Evolutionary conservation across 1,284 basidiomycete species (phyloP).

Genomic region (Peniophora sp.): DNA sequence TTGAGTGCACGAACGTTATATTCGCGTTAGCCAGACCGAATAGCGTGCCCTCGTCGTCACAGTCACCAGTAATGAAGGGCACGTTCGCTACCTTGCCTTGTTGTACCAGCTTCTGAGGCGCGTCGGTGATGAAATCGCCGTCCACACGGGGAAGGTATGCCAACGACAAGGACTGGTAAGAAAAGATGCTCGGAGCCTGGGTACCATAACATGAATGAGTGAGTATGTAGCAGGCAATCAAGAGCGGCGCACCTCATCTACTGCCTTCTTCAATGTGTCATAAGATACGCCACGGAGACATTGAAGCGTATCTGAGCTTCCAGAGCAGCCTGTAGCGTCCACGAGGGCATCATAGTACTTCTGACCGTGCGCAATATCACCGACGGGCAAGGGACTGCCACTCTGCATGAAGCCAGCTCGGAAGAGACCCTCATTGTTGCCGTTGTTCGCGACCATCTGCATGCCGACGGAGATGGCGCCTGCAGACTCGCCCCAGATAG

Average conservation of each 20-base stretch:
- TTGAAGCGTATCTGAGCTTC: constrained; percentile 25
- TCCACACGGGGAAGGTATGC: constrained; percentile 32
- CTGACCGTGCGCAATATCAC: constrained; percentile 22
- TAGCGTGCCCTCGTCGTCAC: constrained; percentile 47
- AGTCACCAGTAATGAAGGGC: constrained; percentile 23
- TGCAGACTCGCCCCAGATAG: constrained; percentile 32
- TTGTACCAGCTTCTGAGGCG: constrained; percentile 12
- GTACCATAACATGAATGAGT: too few species aligned
- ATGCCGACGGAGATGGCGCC: constrained; percentile 28
- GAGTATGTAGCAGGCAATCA: too few species aligned
- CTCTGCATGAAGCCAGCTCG: constrained; percentile 28
- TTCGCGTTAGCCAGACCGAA: constrained; percentile 37
- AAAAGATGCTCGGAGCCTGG: constrained; percentile 16
- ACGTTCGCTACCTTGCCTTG: constrained; percentile 16
- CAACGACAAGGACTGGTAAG: constrained; percentile 13
- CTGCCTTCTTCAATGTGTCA: constrained; percentile 20
- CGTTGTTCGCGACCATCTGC: constrained; percentile 24
- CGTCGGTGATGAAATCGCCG: constrained; percentile 21
- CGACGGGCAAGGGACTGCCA: constrained; percentile 23
- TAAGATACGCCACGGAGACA: constrained; percentile 28
- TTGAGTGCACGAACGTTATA: constrained; percentile 28
- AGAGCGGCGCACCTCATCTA: constrained; percentile 5
- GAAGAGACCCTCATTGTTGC: constrained; percentile 24
- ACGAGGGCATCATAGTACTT: constrained; percentile 20
- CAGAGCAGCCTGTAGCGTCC: constrained; percentile 1